Conservation (phyloP, 2,329 filamentous ascomycete species). For the Trichophaea hybrida region DNA sequence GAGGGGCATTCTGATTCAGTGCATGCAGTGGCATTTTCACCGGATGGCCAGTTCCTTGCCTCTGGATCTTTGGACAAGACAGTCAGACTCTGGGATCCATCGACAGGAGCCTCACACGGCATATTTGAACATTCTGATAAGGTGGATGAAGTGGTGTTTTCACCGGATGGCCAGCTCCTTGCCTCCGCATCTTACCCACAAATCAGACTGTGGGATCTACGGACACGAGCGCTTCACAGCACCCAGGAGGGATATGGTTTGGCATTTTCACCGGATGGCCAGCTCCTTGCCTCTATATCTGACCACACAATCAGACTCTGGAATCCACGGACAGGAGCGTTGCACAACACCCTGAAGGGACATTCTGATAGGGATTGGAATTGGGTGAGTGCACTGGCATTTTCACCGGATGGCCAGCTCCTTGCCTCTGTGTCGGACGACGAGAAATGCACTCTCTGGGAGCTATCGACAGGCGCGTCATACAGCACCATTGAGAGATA, state of each 20-base stretch:
- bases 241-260: conserved; percentile 59
- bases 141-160: conserved; percentile 74
- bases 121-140: conserved; percentile 96
- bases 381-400: conserved; percentile 74
- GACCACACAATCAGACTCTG: conserved; percentile 13
- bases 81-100: too few species aligned
- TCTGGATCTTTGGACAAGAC: too few species aligned
- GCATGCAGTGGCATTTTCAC: too few species aligned
- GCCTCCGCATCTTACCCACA: conserved; percentile 48
- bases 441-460: conserved; percentile 14
- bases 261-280: conserved; percentile 81
- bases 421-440: conserved; percentile 54
- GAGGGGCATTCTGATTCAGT: conserved; percentile 88
- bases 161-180: conserved; percentile 81
- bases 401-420: conserved; percentile 85
- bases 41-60: too few species aligned
- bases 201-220: conserved; percentile 16
- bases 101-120: too few species aligned
- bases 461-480: conserved; percentile 8
- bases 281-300: conserved; percentile 69
- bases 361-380: too few species aligned
- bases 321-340: conserved; percentile 10
- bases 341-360: conserved; percentile 43
- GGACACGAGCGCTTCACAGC: background rate
- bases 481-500: conserved; percentile 51